Evolutionary conservation across 2,329 filamentous ascomycete species (phyloP).

Genomic region (Alternaria arborescens): DNA sequence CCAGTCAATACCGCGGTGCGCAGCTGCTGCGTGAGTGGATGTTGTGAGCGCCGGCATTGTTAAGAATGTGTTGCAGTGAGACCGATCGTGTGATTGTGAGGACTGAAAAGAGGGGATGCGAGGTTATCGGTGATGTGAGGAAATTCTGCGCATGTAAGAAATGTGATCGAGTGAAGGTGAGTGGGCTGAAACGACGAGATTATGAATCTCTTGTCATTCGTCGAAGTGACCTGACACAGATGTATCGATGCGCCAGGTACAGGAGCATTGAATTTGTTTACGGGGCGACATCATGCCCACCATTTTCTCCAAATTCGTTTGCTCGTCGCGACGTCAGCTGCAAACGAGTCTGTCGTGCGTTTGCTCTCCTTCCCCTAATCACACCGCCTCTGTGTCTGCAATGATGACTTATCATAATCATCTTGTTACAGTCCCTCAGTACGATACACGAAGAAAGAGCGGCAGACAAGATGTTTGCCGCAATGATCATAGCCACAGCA

Average conservation of each 20-base stretch:
- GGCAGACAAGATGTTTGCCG: no score
- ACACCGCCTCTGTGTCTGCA: no score
- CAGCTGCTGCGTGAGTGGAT: neutral
- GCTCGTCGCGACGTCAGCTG: neutral
- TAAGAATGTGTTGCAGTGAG: neutral
- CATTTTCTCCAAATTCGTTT: neutral
- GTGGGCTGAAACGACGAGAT: neutral
- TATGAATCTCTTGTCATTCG: neutral
- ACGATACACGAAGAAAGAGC: no score
- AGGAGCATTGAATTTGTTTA: neutral
- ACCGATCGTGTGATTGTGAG: neutral
- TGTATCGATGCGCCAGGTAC: neutral
- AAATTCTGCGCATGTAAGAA: neutral
- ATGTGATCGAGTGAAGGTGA: neutral
- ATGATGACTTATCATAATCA: no score
- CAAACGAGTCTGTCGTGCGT: neutral
- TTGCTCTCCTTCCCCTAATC: neutral
- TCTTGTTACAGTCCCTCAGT: no score
- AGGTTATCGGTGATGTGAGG: neutral
- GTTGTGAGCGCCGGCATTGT: constrained; percentile 2
- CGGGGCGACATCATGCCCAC: neutral
- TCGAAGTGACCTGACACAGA: neutral
- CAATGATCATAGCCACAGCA: no score
- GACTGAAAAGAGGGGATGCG: no score
- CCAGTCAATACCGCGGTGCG: constrained; percentile 6